These are phyloP conservation scores for Camillea tinctor DNA, from an alignment of 2,329 filamentous ascomycete genomes.

Conservation along the genomic window DNA sequence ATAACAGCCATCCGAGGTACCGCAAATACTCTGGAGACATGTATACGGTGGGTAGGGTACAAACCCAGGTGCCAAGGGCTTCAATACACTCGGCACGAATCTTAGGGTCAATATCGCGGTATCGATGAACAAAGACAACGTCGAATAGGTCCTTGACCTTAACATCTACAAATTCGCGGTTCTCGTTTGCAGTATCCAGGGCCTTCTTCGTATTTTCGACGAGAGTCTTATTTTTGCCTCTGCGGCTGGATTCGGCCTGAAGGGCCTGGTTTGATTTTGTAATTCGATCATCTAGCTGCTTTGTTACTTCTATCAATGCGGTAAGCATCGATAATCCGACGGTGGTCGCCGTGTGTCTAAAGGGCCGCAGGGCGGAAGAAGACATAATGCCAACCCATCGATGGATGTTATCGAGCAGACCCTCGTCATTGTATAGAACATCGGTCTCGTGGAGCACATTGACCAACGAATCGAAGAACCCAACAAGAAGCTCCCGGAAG, in stretches of 20 bases:
- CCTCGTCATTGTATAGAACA: constrained; percentile 71
- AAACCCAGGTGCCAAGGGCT: constrained; percentile 86
- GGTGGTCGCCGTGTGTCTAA: constrained; percentile 90
- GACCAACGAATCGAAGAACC: constrained; percentile 77
- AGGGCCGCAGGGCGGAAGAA: constrained; percentile 80
- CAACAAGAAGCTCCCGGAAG: constrained; percentile 74
- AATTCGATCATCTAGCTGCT: constrained; percentile 67
- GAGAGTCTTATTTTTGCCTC: constrained; percentile 75
- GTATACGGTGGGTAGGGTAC: constrained; percentile 79
- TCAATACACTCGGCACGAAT: constrained; percentile 88
- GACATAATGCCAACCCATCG: constrained; percentile 91
- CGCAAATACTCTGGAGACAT: constrained; percentile 88
- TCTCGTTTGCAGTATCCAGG: constrained; percentile 67
- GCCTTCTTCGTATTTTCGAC: constrained; percentile 71
- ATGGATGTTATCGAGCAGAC: constrained; percentile 83
- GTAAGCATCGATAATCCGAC: constrained; percentile 78
- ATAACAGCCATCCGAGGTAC: constrained; percentile 94
- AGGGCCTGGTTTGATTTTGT: constrained; percentile 76
- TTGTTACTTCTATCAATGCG: constrained; percentile 71
- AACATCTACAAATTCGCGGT: constrained; percentile 67
- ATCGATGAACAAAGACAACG: constrained; percentile 90
- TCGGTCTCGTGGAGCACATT: constrained; percentile 79
- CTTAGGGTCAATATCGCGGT: constrained; percentile 86
- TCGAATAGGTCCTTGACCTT: constrained; percentile 86
- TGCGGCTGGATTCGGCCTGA: constrained; percentile 70